Evolutionary conservation across 202 grass and related monocot species (phyloP).

Genomic region (Dendrocalamus latiflorus): DNA sequence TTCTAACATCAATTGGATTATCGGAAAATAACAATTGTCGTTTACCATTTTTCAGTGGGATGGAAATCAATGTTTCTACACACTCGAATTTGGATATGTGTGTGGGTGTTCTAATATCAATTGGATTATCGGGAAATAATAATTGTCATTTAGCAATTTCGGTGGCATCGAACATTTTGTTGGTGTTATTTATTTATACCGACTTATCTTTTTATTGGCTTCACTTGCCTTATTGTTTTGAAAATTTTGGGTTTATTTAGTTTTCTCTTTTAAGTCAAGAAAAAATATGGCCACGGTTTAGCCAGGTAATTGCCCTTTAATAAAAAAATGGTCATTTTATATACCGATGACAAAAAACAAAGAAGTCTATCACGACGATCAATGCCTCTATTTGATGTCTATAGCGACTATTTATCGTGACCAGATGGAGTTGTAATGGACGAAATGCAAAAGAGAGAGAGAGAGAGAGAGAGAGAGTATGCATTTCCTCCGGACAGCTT

Average conservation of each 20-base stretch:
- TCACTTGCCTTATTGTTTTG: background rate
- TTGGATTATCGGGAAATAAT: background rate
- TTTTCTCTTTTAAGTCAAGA: background rate
- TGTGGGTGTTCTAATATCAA: background rate
- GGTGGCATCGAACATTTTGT: background rate
- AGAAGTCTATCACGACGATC: background rate
- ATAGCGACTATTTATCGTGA: background rate
- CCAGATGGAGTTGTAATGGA: no score
- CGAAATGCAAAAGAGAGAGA: background rate
- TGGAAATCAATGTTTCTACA: no score
- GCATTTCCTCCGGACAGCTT: background rate
- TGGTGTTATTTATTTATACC: background rate
- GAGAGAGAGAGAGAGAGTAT: no score
- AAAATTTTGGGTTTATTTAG: background rate
- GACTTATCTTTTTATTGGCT: background rate
- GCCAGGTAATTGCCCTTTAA: background rate
- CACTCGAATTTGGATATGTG: no score
- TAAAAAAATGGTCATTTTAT: background rate
- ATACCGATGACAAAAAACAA: background rate
- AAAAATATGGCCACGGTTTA: background rate
- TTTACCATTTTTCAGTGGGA: background rate
- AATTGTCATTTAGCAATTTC: background rate
- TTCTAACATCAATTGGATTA: background rate
- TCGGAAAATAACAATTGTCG: rapidly evolving
- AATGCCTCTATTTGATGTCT: background rate